Evolutionary conservation across 225 moss, liverwort and hornwort species (phyloP).

Genomic region (Takakia lepidozioides): DNA sequence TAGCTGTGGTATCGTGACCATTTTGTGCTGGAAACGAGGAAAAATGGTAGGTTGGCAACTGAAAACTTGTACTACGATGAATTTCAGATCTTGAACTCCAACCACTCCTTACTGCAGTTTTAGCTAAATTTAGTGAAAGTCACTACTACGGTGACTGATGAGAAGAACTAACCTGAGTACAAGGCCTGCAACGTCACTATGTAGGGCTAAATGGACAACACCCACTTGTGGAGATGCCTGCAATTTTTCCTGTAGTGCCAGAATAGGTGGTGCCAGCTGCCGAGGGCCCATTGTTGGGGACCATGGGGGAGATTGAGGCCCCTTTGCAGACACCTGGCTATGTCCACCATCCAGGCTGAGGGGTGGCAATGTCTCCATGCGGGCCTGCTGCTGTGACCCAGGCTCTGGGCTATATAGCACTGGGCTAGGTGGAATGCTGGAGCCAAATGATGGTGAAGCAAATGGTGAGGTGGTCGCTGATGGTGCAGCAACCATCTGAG

Average conservation of each 20-base stretch:
- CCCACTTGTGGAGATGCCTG: slow-evolving; percentile 86
- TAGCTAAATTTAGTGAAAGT: too few species aligned
- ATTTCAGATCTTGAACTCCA: too few species aligned
- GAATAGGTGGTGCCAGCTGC: slow-evolving; percentile 62
- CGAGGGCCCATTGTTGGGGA: slow-evolving; percentile 78
- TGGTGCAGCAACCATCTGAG: slow-evolving; percentile 12
- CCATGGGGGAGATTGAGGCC: slow-evolving; percentile 55
- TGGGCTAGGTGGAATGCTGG: slow-evolving; percentile 66
- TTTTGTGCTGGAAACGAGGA: too few species aligned
- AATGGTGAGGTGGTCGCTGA: slow-evolving; percentile 59
- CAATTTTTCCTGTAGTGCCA: slow-evolving; percentile 82
- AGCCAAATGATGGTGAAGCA: slow-evolving; percentile 67
- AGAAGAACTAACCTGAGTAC: slow-evolving; percentile 55
- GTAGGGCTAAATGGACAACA: slow-evolving; percentile 89
- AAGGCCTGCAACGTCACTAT: slow-evolving; percentile 73
- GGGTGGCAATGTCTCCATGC: slow-evolving; percentile 56
- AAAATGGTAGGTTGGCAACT: too few species aligned
- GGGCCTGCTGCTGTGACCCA: slow-evolving; percentile 38
- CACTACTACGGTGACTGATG: too few species aligned
- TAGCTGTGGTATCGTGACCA: too few species aligned
- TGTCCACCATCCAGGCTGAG: slow-evolving; percentile 71
- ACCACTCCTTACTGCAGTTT: too few species aligned
- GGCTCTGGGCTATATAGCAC: slow-evolving; percentile 63
- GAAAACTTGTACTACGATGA: too few species aligned
- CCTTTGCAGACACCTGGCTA: slow-evolving; percentile 25